A percentile compares a stretch with the other conserved stretches of the same genome.
These are phyloP conservation scores for Tympanopsis confertula DNA, from an alignment of 2,329 filamentous ascomycete species.

Conservation along the genomic window DNA sequence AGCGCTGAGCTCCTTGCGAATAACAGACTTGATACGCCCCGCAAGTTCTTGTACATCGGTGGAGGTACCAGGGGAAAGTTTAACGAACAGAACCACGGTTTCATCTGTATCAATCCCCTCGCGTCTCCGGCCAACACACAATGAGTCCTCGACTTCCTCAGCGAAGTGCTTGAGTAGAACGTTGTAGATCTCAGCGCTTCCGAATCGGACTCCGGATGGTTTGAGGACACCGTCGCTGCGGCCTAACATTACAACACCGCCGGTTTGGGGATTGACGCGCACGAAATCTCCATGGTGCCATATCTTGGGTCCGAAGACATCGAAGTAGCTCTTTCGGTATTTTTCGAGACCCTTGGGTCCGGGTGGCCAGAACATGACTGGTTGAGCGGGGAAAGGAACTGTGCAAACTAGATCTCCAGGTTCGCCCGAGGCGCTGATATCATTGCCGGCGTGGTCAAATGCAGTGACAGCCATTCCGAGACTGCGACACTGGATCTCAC, in stretches of 20 bases:
- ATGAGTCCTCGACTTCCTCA: conserved; percentile 66
- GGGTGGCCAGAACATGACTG: conserved; percentile 68
- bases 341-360: conserved; percentile 60
- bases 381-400: conserved; percentile 79
- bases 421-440: conserved; percentile 43
- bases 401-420: conserved; percentile 83
- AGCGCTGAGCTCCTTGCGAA: conserved; percentile 71
- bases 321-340: conserved; percentile 79
- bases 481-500: conserved; percentile 68
- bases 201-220: conserved; percentile 81
- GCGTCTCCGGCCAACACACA: conserved; percentile 72
- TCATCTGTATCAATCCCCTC: conserved; percentile 64
- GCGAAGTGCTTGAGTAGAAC: conserved; percentile 74
- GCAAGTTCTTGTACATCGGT: conserved; percentile 50
- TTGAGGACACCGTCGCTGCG: conserved; percentile 88
- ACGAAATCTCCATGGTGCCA: conserved; percentile 87
- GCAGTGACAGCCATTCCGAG: conserved; percentile 67
- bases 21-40: conserved; percentile 50
- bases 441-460: conserved; percentile 42
- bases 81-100: conserved; percentile 78
- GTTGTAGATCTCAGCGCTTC: conserved; percentile 92
- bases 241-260: conserved; percentile 81
- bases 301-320: conserved; percentile 69
- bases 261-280: conserved; percentile 51
- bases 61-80: conserved; percentile 47